Evolutionary conservation across 495 filamentous ascomycete genomes (phyloP).

Genomic region (Annulohypoxylon bovei): DNA sequence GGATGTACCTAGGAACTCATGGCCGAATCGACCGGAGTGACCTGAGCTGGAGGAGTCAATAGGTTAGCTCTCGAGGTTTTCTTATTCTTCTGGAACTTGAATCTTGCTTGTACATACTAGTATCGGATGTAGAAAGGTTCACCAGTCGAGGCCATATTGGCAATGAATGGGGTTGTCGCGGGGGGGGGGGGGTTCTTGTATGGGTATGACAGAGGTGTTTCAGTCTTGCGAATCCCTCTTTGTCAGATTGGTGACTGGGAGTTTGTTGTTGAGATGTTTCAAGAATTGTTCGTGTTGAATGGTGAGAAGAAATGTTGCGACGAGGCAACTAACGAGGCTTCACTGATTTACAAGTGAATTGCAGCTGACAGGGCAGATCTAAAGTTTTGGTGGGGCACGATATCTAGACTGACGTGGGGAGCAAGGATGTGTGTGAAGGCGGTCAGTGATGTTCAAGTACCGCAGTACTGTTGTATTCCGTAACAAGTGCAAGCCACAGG

Average conservation of each 20-base stretch:
- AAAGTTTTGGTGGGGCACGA: constrained; percentile 59
- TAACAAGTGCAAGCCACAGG: constrained; percentile 15
- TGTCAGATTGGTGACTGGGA: background rate
- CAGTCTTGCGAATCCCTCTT: background rate
- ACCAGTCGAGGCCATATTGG: constrained; percentile 41
- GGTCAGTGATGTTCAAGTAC: constrained; percentile 11
- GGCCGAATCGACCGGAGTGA: constrained; percentile 96
- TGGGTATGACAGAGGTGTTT: background rate
- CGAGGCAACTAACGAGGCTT: constrained; percentile 22
- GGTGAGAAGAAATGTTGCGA: constrained; percentile 30
- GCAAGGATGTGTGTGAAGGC: constrained; percentile 18
- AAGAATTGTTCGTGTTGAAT: background rate
- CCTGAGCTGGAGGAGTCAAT: constrained; percentile 75
- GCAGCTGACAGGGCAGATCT: constrained; percentile 16
- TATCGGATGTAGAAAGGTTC: constrained; percentile 97
- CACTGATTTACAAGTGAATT: background rate
- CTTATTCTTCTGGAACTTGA: background rate
- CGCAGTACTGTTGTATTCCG: background rate
- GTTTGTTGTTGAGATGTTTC: background rate
- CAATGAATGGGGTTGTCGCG: background rate
- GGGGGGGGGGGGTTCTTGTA: background rate
- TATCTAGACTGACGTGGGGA: constrained; percentile 27
- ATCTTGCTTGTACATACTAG: constrained; percentile 71
- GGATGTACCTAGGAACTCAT: constrained; percentile 91
- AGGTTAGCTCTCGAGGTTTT: constrained; percentile 34